phyloP scores from a whole-genome alignment of 805 yeast genomes.

The Pichia exigua region DNA sequence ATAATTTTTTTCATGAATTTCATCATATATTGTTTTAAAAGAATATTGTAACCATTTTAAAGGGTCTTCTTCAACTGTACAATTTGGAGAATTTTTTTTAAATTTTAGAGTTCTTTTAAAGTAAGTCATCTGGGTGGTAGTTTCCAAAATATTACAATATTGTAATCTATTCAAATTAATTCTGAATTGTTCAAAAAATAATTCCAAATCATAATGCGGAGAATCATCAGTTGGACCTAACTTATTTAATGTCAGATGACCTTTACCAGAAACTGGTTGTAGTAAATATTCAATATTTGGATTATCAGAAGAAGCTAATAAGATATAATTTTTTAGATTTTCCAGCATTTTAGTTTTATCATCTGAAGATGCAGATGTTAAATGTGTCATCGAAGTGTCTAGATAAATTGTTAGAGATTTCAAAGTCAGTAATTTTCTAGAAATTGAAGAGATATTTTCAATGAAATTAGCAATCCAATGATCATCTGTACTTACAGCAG shows the following conservation, averaged over 20 bases:
- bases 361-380: constrained; percentile 36
- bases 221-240: constrained; percentile 56
- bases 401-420: constrained; percentile 74
- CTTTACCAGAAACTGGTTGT: constrained; percentile 84
- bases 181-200: constrained; percentile 85
- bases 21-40: constrained; percentile 64
- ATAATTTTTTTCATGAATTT: constrained; percentile 72
- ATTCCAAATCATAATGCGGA: constrained; percentile 67
- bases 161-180: constrained; percentile 77
- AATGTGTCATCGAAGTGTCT: constrained; percentile 52
- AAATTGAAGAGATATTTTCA: constrained; percentile 53
- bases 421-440: constrained; percentile 72
- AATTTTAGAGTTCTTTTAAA: constrained; percentile 69
- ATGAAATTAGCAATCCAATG: constrained; percentile 83
- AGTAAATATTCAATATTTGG: constrained; percentile 47
- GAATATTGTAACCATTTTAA: constrained; percentile 77
- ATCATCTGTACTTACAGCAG: constrained; percentile 85
- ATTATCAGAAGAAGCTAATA: constrained; percentile 20
- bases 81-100: constrained; percentile 59
- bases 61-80: constrained; percentile 53
- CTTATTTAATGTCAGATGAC: constrained; percentile 76
- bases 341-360: constrained; percentile 42
- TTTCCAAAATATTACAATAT: constrained; percentile 72
- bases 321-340: constrained; percentile 40
- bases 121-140: constrained; percentile 76